A percentile compares a stretch with the other conserved stretches of the same genome.
Evolutionary conservation across 2,329 filamentous ascomycete genomes (phyloP).

Genomic region (Bretziella fagacearum): DNA sequence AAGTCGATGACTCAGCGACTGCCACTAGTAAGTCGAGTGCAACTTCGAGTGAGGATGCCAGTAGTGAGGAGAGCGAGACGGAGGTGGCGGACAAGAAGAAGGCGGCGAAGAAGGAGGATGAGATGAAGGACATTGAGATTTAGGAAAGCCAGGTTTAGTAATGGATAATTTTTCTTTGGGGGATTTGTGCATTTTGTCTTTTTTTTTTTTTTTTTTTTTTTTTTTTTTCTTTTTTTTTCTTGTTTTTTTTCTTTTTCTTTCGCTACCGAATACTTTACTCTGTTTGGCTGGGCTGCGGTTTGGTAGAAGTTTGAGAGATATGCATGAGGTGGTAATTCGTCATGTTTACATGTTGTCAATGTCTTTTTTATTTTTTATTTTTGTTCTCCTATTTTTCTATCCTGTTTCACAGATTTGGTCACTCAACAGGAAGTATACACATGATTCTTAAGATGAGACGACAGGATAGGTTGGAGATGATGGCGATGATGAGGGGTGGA

Average conservation of each 20-base stretch:
- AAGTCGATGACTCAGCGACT: slow-evolving; percentile 20
- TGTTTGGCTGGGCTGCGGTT: not conserved
- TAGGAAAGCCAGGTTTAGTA: slow-evolving; percentile 19
- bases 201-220: slow-evolving; percentile 5
- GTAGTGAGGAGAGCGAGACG: slow-evolving; percentile 20
- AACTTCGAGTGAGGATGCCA: slow-evolving; percentile 4
- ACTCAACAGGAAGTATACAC: not conserved
- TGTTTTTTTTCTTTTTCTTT: not conserved
- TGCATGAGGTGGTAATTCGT: slow-evolving; percentile 1
- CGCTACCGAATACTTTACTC: not conserved
- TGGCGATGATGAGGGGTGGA: not conserved
- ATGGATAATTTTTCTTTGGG: slow-evolving; percentile 2
- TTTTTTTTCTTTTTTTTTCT: slow-evolving; percentile 1
- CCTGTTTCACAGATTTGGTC: not conserved
- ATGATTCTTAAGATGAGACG: not conserved
- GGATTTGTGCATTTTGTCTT: slow-evolving; percentile 1
- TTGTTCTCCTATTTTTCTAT: not conserved
- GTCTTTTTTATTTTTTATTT: slow-evolving; percentile 1
- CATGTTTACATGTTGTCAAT: slow-evolving; percentile 8
- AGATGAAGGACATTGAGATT: slow-evolving; percentile 47
- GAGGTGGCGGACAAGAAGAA: slow-evolving; percentile 27
- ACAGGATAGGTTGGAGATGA: not conserved
- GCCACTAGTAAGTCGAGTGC: slow-evolving; percentile 21
- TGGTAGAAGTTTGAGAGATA: not conserved
- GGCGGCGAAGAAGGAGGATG: slow-evolving; percentile 26